Evolutionary conservation across 2,329 filamentous ascomycete species (phyloP).

Genomic region (Phialophora chinensis): DNA sequence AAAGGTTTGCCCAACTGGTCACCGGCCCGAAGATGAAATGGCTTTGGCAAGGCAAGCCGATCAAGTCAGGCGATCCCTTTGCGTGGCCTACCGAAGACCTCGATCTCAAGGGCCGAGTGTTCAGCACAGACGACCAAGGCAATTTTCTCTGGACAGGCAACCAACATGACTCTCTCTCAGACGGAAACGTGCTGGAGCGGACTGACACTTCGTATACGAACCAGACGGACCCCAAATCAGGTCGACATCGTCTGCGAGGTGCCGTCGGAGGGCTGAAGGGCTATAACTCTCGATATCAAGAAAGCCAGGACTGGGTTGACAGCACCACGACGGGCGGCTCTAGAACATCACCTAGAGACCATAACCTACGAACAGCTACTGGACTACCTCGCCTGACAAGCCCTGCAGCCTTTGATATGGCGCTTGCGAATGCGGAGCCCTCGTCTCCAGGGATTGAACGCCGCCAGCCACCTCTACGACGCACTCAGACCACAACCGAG

Average conservation of each 20-base stretch:
- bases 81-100: slow-evolving; percentile 32
- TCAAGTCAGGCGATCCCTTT: slow-evolving; percentile 59
- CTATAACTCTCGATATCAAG: slow-evolving; percentile 24
- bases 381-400: slow-evolving; percentile 21
- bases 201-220: slow-evolving; percentile 31
- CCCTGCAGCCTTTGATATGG: slow-evolving; percentile 28
- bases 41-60: slow-evolving; percentile 91
- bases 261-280: slow-evolving; percentile 31
- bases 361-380: slow-evolving; percentile 17
- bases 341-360: slow-evolving; percentile 23
- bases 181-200: slow-evolving; percentile 30
- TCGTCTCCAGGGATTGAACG: slow-evolving; percentile 19
- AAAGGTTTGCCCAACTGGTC: slow-evolving; percentile 77
- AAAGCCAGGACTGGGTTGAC: slow-evolving; percentile 26
- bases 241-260: slow-evolving; percentile 31
- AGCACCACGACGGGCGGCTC: slow-evolving; percentile 12
- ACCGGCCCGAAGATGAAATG: slow-evolving; percentile 86
- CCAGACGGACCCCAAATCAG: slow-evolving; percentile 30
- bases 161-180: slow-evolving; percentile 29
- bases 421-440: slow-evolving; percentile 22
- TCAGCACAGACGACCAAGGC: slow-evolving; percentile 53
- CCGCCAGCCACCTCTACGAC: slow-evolving; percentile 9
- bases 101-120: slow-evolving; percentile 47
- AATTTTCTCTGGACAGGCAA: slow-evolving; percentile 54
- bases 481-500: slow-evolving; percentile 18